These are phyloP conservation scores for Tilletia setariae DNA, from an alignment of 1,284 basidiomycete species.

Conservation along the genomic window DNA sequence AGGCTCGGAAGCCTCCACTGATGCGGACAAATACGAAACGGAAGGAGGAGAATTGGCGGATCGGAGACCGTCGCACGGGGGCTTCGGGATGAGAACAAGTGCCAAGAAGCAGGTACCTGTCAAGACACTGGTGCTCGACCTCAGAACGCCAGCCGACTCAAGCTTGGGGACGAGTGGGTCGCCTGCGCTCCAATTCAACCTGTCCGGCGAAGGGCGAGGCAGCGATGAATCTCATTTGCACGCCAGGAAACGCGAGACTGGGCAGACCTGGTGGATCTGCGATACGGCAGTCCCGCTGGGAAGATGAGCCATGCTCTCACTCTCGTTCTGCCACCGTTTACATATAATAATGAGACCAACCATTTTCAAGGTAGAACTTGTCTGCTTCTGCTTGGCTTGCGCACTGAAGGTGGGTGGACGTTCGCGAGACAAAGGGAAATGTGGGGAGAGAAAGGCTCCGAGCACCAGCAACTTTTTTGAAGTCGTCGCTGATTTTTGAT, in stretches of 20 bases:
- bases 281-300: background rate
- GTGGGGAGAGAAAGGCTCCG: too few species aligned
- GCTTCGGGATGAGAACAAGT: background rate
- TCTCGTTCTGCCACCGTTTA: too few species aligned
- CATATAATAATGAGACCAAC: too few species aligned
- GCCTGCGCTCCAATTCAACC: background rate
- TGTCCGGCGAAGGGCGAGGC: too few species aligned
- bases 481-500: too few species aligned
- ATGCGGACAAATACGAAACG: background rate
- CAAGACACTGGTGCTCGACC: background rate
- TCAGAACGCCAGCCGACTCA: background rate
- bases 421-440: too few species aligned
- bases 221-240: background rate
- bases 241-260: background rate
- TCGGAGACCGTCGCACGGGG: background rate
- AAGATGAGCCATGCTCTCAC: background rate
- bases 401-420: too few species aligned
- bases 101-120: background rate
- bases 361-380: too few species aligned
- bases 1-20: background rate
- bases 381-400: too few species aligned
- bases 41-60: background rate
- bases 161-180: background rate
- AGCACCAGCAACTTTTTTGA: too few species aligned
- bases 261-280: constrained; percentile 11